Conservation (phyloP, 2,329 filamentous ascomycete species). For the Stachybotrys chartarum region DNA sequence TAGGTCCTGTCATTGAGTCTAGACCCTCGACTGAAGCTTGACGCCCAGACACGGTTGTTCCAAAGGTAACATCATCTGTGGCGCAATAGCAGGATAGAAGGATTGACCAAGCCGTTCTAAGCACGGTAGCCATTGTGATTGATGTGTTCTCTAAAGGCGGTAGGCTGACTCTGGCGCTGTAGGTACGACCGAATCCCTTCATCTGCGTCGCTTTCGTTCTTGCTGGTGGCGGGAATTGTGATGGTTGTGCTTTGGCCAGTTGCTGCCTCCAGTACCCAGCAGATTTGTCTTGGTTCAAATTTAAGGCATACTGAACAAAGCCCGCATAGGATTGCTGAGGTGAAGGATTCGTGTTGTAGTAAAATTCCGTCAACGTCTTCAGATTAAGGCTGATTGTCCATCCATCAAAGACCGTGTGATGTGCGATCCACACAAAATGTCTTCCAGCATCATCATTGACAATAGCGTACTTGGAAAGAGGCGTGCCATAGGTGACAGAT, state of each 20-base stretch:
- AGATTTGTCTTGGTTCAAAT: conserved; percentile 12
- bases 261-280: conserved; percentile 31
- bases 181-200: neutral
- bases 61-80: conserved; percentile 16
- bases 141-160: neutral
- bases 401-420: conserved; percentile 43
- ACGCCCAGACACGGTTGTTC: conserved; percentile 18
- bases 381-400: conserved; percentile 35
- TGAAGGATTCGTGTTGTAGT: neutral
- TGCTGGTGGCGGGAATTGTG: neutral
- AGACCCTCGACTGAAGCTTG: conserved; percentile 16
- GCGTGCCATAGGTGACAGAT: neutral
- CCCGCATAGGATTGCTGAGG: conserved; percentile 22
- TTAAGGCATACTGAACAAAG: conserved; percentile 33
- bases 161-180: neutral
- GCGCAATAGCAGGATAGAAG: conserved; percentile 12
- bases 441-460: neutral
- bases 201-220: neutral
- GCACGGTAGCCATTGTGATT: conserved; percentile 10
- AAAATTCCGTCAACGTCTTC: conserved; percentile 3
- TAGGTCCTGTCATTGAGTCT: conserved; percentile 18
- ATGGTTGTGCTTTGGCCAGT: conserved; percentile 15
- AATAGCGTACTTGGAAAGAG: neutral
- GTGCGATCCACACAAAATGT: conserved; percentile 9
- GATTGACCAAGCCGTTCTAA: conserved; percentile 17